Base-by-base conservation (phyloP, 2,329 filamentous ascomycete genomes). In the Epichloe gansuensis region DNA sequence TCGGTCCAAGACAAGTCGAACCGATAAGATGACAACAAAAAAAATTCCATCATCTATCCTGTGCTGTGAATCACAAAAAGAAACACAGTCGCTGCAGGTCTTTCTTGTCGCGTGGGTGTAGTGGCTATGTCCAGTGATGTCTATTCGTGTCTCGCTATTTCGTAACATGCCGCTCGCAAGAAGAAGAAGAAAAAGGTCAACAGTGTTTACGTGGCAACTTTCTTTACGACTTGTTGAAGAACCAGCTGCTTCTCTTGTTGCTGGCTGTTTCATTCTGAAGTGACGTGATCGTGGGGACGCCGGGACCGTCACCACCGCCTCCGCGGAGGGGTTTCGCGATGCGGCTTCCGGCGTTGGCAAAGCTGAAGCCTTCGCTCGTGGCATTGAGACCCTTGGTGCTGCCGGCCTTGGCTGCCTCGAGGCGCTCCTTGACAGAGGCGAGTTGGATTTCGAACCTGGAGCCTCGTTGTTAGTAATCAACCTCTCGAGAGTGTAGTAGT, bases 361-460 rank as follows among this genome's bases (percentile, higher is more conserved):
- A 94, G 70, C 78, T 88, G 68, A 94, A 91, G 62, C 81, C 81
- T 48, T 77, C 80, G 51, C 77, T 75, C 7, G 80, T 75, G 47
- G 82, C 79, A 58, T 81, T 80, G 51, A 96, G 80, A 51, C 88
- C 89, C 58, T 89, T 85, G 11, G 90, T 95, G 58, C 87, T 93
- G 62, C 90, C 89, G 47, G 84, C 81, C 72, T 97, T 98, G 67
- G 90, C 93, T 50, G 89, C 87, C 71, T 98, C 93, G 59, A 98
- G 84, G 56, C 93, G 87, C 68, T 98, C 93, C 76, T 97, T 98
- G 71, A 98, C 93, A 49, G 90, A 89, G 43, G 89, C 87, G 66
- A 98, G 87, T 72, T 98, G 93, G 39, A 88, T 85, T 75, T 98
- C 93, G 75, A 98, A 98, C 68, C 93, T 97, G 53, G 23, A 23